Evolutionary conservation across 352 stramenopile genomes (phyloP).

Genomic region (Globisporangium barbulae): DNA sequence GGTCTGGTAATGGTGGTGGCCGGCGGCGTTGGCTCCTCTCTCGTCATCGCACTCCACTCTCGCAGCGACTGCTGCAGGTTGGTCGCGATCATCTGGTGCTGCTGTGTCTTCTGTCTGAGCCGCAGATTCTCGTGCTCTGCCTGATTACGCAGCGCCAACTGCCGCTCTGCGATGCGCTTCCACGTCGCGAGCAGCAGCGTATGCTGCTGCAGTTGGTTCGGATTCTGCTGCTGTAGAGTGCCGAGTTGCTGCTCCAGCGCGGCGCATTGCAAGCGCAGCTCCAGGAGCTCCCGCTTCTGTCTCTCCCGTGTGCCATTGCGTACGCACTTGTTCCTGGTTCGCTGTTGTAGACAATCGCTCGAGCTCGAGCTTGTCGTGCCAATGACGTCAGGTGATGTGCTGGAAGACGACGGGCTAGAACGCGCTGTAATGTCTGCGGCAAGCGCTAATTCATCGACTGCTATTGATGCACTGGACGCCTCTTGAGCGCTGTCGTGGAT

Average conservation of each 20-base stretch:
- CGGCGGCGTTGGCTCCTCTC: not conserved
- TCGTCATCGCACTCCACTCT: not conserved
- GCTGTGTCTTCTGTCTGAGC: not conserved
- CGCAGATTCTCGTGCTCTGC: constrained; percentile 7
- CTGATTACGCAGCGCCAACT: not conserved
- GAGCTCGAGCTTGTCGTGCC: not conserved
- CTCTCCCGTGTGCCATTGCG: constrained; percentile 7
- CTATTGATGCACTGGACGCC: not conserved
- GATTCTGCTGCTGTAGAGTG: not conserved
- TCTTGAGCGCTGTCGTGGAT: too few relatives aligned
- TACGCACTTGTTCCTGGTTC: not conserved
- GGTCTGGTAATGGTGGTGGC: not conserved
- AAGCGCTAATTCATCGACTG: not conserved
- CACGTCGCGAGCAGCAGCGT: constrained; percentile 2
- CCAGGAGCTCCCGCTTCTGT: not conserved
- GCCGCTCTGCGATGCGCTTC: constrained; percentile 8
- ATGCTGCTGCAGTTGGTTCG: not conserved
- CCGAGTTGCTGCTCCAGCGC: constrained; percentile 6
- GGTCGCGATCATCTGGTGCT: not conserved
- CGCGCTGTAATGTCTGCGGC: not conserved
- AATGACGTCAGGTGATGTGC: not conserved
- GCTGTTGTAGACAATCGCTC: not conserved
- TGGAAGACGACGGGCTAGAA: not conserved
- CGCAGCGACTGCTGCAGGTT: not conserved
- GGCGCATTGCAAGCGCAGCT: not conserved